These are phyloP conservation scores for Epichloe coenophiala DNA, from an alignment of 2,329 filamentous ascomycete genomes.

Conservation along the genomic window DNA sequence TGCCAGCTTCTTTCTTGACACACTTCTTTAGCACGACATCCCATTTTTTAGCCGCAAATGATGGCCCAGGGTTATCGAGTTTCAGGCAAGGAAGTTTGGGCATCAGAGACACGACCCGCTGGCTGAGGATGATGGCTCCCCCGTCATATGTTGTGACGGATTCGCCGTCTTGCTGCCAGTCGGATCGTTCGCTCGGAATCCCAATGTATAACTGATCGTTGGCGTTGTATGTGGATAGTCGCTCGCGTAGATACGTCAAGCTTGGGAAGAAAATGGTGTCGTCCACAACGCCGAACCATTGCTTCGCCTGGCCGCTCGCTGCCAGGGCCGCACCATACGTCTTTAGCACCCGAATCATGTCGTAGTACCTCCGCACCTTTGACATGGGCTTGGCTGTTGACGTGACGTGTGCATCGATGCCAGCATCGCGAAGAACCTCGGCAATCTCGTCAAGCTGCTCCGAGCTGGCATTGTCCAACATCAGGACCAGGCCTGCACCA, in stretches of 20 bases:
- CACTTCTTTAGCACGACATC: constrained; percentile 29
- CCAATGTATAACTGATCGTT: constrained; percentile 25
- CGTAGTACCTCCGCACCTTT: constrained; percentile 22
- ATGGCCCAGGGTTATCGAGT: constrained; percentile 4
- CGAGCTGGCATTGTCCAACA: constrained; percentile 24
- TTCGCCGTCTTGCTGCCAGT: constrained; percentile 27
- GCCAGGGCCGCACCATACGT: constrained; percentile 20
- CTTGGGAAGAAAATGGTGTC: constrained; percentile 34
- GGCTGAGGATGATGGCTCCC: constrained; percentile 29
- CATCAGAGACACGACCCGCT: constrained; percentile 19
- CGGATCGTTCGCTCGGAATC: constrained; percentile 28
- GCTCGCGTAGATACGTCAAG: constrained; percentile 23
- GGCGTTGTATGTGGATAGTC: constrained; percentile 22
- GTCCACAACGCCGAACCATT: constrained; percentile 30
- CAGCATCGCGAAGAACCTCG: constrained; percentile 18
- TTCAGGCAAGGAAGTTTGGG: constrained; percentile 25
- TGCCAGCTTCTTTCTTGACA: constrained; percentile 19
- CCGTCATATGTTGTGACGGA: constrained; percentile 28
- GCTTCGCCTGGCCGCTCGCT: constrained; percentile 23
- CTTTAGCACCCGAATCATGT: constrained; percentile 22
- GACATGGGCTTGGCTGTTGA: constrained; percentile 19
- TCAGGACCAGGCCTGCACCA: constrained; percentile 28
- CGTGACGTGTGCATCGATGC: constrained; percentile 26
- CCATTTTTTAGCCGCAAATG: constrained; percentile 21
- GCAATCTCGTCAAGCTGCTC: constrained; percentile 19